phyloP scores from a whole-genome alignment of 768 basidiomycete genomes.

The Lyophyllum atratum region DNA sequence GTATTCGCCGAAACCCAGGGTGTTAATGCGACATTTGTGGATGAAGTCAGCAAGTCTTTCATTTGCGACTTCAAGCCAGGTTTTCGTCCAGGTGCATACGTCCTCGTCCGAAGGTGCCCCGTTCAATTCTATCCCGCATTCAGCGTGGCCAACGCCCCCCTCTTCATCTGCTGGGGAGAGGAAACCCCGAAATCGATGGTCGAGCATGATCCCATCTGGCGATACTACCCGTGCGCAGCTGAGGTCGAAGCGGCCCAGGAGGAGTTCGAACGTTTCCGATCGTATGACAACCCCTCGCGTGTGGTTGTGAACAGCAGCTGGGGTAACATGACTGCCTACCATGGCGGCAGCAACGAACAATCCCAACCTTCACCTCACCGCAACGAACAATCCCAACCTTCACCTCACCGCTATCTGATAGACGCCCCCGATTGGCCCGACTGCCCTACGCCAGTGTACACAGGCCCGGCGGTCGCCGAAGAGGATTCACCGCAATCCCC shows the following conservation, averaged over 20 bases:
- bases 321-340: no score
- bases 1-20: not conserved
- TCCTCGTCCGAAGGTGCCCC: not conserved
- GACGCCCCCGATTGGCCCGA: not conserved
- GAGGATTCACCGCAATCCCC: no score
- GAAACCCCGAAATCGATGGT: not conserved
- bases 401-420: not conserved
- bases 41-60: not conserved
- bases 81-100: not conserved
- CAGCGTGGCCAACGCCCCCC: not conserved
- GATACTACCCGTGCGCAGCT: not conserved
- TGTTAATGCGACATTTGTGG: not conserved
- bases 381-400: not conserved
- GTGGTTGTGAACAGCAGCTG: no score
- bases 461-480: no score
- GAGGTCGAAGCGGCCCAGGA: not conserved
- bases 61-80: slow-evolving; percentile 1
- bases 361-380: not conserved
- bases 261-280: not conserved
- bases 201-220: not conserved
- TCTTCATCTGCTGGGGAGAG: not conserved
- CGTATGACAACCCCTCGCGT: no score
- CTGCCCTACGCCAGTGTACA: not conserved
- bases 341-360: no score
- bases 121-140: not conserved